Conservation (phyloP, 148 eudicot genomes). For the Fagopyrum homotropicum region DNA sequence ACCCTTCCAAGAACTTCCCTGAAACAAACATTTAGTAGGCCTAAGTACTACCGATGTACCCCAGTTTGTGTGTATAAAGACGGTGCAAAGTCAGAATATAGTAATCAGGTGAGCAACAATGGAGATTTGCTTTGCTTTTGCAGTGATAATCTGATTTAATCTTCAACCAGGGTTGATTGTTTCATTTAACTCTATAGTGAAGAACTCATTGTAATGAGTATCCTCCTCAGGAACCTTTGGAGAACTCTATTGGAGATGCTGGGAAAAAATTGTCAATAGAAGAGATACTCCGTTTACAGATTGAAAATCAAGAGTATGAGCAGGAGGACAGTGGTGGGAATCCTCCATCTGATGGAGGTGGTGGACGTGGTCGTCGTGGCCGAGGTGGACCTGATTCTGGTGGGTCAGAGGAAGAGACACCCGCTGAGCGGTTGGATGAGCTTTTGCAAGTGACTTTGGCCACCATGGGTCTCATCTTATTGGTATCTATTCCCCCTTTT, state of each 20-base stretch:
- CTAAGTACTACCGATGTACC: slow-evolving; percentile 17
- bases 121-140: background rate
- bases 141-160: too few species aligned
- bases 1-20: slow-evolving; percentile 8
- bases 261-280: slow-evolving; percentile 61
- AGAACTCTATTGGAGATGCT: slow-evolving; percentile 44
- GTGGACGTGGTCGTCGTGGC: slow-evolving; percentile 29
- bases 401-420: slow-evolving; percentile 32
- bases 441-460: slow-evolving; percentile 53
- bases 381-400: slow-evolving; percentile 22
- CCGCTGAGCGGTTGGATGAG: slow-evolving; percentile 44
- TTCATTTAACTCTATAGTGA: background rate
- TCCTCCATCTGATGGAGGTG: slow-evolving; percentile 11
- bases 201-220: background rate
- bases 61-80: slow-evolving; percentile 43
- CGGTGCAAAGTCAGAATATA: slow-evolving; percentile 30
- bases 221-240: slow-evolving; percentile 50
- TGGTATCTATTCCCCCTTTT: slow-evolving; percentile 37
- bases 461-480: slow-evolving; percentile 51
- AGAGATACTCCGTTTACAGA: slow-evolving; percentile 56
- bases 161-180: background rate
- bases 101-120: slow-evolving; percentile 33
- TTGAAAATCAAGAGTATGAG: slow-evolving; percentile 26
- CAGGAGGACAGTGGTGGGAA: slow-evolving; percentile 40
- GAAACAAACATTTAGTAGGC: slow-evolving; percentile 16